A percentile compares a stretch with the other conserved stretches of the same genome.
phyloP scores from a whole-genome alignment of 2,329 filamentous ascomycete genomes.

The Epichloe uncinata region DNA sequence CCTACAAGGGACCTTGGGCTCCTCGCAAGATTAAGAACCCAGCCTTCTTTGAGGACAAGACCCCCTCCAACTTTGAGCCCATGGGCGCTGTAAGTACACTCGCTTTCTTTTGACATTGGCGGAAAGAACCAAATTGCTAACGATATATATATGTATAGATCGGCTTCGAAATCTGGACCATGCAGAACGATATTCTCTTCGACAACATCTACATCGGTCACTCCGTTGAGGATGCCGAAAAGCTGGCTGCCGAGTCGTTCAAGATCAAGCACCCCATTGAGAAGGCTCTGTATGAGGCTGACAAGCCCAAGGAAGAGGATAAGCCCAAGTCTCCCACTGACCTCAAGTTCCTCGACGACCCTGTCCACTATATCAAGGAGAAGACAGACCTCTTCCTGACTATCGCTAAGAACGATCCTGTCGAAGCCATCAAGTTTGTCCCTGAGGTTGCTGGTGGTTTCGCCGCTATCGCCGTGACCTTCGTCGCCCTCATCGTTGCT shows the following conservation, averaged over 20 bases:
- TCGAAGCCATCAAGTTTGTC: slow-evolving; percentile 77
- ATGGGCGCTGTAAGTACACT: slow-evolving; percentile 74
- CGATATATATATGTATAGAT: slow-evolving; percentile 41
- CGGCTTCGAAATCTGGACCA: slow-evolving; percentile 99
- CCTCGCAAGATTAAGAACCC: slow-evolving; percentile 97
- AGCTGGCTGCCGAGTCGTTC: slow-evolving; percentile 81
- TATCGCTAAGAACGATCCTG: slow-evolving; percentile 66
- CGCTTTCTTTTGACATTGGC: slow-evolving; percentile 2
- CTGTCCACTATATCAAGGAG: slow-evolving; percentile 75
- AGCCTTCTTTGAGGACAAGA: slow-evolving; percentile 93
- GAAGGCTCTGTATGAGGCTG: slow-evolving; percentile 63
- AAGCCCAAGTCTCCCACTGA: slow-evolving; percentile 59
- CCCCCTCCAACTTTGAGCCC: slow-evolving; percentile 93
- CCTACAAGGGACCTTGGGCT: slow-evolving; percentile 92
- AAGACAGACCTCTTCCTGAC: slow-evolving; percentile 86
- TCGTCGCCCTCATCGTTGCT: slow-evolving; percentile 58
- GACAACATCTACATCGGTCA: slow-evolving; percentile 99
- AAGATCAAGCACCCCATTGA: slow-evolving; percentile 77
- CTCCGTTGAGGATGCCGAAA: slow-evolving; percentile 82
- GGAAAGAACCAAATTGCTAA: slow-evolving; percentile 7
- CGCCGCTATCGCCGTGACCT: slow-evolving; percentile 53
- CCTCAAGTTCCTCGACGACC: slow-evolving; percentile 83
- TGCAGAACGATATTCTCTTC: slow-evolving; percentile 97
- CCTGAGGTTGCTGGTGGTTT: slow-evolving; percentile 81
- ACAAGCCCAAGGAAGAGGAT: slow-evolving; percentile 58